A percentile compares a stretch with the other conserved stretches of the same genome.
phyloP scores from a whole-genome alignment of 169 alveolate genomes.

The Eimeria nieschulzi region DNA sequence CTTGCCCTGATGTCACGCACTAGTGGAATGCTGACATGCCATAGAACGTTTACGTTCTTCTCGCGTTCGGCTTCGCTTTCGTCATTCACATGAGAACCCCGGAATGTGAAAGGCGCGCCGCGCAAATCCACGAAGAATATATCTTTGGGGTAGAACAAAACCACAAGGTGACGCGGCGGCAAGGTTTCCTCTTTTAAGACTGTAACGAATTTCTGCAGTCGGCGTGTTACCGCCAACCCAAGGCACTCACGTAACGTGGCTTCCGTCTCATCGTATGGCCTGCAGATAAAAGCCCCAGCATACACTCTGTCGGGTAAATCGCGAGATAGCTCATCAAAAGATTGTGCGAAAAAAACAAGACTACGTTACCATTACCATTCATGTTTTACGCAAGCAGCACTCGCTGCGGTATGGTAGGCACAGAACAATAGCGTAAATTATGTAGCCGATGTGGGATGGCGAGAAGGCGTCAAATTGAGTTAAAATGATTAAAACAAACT shows the following conservation, averaged over 20 bases:
- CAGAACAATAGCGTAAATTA: too few species aligned
- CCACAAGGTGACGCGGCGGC: constrained; percentile 66
- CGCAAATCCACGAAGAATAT: constrained; percentile 53
- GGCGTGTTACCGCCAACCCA: constrained; percentile 66
- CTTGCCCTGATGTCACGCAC: constrained; percentile 66
- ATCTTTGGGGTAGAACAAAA: constrained; percentile 70
- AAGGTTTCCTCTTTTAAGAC: constrained; percentile 59
- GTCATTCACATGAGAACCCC: constrained; percentile 14
- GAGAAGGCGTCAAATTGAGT: too few species aligned
- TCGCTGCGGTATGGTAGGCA: too few species aligned
- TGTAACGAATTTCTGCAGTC: constrained; percentile 61
- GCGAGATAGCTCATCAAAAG: too few species aligned
- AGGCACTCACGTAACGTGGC: constrained; percentile 68
- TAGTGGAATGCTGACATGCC: constrained; percentile 69
- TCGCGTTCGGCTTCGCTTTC: not conserved
- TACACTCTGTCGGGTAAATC: too few species aligned
- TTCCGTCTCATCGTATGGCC: constrained; percentile 73
- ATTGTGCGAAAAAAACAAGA: too few species aligned
- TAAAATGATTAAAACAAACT: not conserved
- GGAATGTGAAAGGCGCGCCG: constrained; percentile 23
- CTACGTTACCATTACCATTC: too few species aligned
- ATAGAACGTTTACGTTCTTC: constrained; percentile 12
- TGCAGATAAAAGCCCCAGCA: not conserved
- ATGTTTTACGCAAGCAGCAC: too few species aligned
- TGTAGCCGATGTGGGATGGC: too few species aligned